Conservation (phyloP, 345 rosid genomes). For the Eucalyptus lansdowneana region DNA sequence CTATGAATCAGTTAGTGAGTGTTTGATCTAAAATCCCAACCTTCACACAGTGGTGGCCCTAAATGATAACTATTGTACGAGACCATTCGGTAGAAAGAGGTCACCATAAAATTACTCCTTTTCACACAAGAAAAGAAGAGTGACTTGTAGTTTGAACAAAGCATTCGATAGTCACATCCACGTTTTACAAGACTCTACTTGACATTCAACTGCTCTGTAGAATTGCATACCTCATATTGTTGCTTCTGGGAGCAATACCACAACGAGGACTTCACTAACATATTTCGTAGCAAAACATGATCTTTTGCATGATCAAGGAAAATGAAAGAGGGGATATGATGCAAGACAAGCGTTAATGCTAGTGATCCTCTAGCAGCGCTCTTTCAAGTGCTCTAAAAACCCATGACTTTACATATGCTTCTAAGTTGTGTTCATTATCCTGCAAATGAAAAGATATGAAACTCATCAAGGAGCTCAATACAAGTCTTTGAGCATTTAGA, state of each 20-base stretch:
- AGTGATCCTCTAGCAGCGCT: constrained; percentile 52
- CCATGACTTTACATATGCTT: constrained; percentile 76
- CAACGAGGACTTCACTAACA: constrained; percentile 45
- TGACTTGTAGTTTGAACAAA: background rate
- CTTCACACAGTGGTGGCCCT: background rate
- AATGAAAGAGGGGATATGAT: constrained; percentile 53
- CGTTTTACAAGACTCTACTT: background rate
- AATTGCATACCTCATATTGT: constrained; percentile 41
- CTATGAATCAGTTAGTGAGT: background rate
- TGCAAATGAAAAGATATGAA: constrained; percentile 1
- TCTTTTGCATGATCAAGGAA: constrained; percentile 20
- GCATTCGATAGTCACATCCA: background rate
- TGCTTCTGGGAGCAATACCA: constrained; percentile 55
- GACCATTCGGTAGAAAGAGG: background rate
- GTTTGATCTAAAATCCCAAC: background rate
- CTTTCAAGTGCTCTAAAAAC: constrained; percentile 61
- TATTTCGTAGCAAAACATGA: constrained; percentile 24
- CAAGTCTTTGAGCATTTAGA: background rate
- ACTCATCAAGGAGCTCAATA: background rate
- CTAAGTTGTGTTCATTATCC: constrained; percentile 62
- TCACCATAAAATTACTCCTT: background rate
- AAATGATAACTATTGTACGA: background rate
- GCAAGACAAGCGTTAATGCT: constrained; percentile 47
- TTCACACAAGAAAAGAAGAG: background rate
- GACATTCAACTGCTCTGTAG: background rate